Percentiles rank a stretch among this genome's conserved stretches.
Evolutionary conservation across 192 early-diverging fungal species (phyloP).

Genomic region (Coemansia furcata): DNA sequence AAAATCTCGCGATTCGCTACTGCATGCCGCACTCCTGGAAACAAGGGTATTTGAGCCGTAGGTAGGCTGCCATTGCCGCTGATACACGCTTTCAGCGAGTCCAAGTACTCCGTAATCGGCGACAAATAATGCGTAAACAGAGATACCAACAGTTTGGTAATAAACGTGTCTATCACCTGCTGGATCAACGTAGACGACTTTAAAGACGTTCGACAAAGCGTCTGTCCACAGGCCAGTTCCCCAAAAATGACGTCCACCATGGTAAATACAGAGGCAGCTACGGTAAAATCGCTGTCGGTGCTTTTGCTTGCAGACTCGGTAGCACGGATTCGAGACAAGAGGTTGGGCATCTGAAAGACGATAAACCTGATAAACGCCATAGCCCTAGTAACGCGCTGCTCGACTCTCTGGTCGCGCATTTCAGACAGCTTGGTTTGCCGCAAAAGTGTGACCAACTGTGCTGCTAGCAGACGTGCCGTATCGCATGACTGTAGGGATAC

Average conservation of each 20-base stretch:
- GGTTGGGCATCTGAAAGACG: constrained; percentile 38
- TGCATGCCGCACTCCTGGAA: constrained; percentile 12
- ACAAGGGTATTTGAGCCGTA: background rate
- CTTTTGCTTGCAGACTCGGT: background rate
- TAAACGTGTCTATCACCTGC: constrained; percentile 8
- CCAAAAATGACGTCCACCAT: constrained; percentile 32
- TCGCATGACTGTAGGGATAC: constrained; percentile 25
- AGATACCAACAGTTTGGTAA: constrained; percentile 16
- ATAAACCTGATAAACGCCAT: constrained; percentile 39
- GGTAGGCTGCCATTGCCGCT: background rate
- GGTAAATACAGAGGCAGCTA: constrained; percentile 8
- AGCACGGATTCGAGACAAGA: constrained; percentile 7
- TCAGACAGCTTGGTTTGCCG: background rate
- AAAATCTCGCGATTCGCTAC: constrained; percentile 28
- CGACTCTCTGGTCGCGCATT: constrained; percentile 10
- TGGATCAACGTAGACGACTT: constrained; percentile 8
- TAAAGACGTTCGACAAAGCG: background rate
- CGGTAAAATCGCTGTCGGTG: background rate
- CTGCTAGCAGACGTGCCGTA: constrained; percentile 8
- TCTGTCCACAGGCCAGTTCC: constrained; percentile 5
- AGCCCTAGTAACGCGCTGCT: constrained; percentile 16
- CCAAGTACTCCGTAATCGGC: constrained; percentile 10
- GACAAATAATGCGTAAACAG: constrained; percentile 9
- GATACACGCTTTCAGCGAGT: background rate
- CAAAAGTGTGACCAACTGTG: constrained; percentile 9